phyloP scores from a whole-genome alignment of 148 eudicot genomes.

The Arbutus unedo region DNA sequence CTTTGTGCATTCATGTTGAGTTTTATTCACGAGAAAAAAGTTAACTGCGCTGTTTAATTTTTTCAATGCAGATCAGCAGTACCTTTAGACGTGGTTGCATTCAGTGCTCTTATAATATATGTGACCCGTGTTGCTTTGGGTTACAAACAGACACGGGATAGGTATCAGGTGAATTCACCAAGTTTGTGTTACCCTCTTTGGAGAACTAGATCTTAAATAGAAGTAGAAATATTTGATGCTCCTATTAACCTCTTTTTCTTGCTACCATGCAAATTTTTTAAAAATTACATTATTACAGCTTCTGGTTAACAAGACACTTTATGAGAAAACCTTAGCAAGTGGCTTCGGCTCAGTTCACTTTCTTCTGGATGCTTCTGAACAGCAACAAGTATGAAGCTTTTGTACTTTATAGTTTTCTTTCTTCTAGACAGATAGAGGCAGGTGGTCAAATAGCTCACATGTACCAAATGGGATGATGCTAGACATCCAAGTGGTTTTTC shows the following conservation, averaged over 20 bases:
- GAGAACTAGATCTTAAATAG: not conserved
- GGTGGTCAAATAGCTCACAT: not conserved
- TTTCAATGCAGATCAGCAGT: constrained; percentile 67
- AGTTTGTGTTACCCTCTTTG: constrained; percentile 6
- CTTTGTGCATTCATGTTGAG: not conserved
- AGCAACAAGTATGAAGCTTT: constrained; percentile 75
- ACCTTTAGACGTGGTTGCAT: constrained; percentile 70
- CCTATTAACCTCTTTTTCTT: constrained; percentile 7
- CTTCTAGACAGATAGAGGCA: not conserved
- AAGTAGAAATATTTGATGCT: not conserved
- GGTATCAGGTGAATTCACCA: constrained; percentile 73
- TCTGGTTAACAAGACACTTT: constrained; percentile 83
- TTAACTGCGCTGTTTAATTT: not conserved
- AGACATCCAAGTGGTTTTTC: not conserved
- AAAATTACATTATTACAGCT: constrained; percentile 45
- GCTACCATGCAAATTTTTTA: not conserved
- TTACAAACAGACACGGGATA: constrained; percentile 94
- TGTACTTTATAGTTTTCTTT: not conserved
- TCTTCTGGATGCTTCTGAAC: constrained; percentile 96
- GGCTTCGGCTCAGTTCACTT: constrained; percentile 96
- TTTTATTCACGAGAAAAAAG: not conserved
- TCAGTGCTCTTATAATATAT: constrained; percentile 69
- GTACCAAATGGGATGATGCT: not conserved
- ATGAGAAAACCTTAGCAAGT: constrained; percentile 95
- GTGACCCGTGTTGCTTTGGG: constrained; percentile 78